Base-by-base conservation (phyloP, 2,329 filamentous ascomycete species). In the Hymenoscyphus occultus region DNA sequence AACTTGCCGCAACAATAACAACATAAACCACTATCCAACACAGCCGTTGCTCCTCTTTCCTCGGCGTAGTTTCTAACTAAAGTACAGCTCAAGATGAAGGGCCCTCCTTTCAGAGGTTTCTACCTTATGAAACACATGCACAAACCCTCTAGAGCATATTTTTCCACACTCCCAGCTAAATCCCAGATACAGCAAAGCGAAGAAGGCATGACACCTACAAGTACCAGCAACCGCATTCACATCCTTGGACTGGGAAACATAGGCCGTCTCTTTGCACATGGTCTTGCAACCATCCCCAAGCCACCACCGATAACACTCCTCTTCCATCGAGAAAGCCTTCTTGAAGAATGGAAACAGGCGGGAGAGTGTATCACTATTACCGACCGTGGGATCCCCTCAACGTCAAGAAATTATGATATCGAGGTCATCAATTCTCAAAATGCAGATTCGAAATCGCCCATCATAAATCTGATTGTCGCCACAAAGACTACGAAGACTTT, bases 221-320 rank as follows among this genome's bases (percentile, higher is more conserved):
- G 3, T 28, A 28, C 28, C 42, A 19, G 42, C 5, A n/a, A 48
- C n/a, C 45, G 45, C 4, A 51, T 96, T 67, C 87, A 95, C 73
- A 83, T 97, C 59, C 79, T 97, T 2, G 93, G 94, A 12, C 75
- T 90, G 12, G 93, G 93, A 42, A 96, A 92, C 74, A 81, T 97
- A 13, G 93, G 93, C 14, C 86, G 86, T 56, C 85, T 97, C 32
- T 86, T 93, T 68, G 92, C 93, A 32, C 88, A 89, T 74, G 86
- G 86, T 28, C 80, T 97, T 12, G 84, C 86, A 28, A 79, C 79
- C 12, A 32, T 59, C 2, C 72, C 77, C 0, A 77, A 84, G 22
- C 82, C 84, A 2, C 91, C 92, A 4, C 90, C 90, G 0, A 84
- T 97, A 45, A 94, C 92, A 0, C 82, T 97, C 5, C 83, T 97